Base-by-base conservation (phyloP, 2,329 filamentous ascomycete species). In the Metarhizium sp. region DNA sequence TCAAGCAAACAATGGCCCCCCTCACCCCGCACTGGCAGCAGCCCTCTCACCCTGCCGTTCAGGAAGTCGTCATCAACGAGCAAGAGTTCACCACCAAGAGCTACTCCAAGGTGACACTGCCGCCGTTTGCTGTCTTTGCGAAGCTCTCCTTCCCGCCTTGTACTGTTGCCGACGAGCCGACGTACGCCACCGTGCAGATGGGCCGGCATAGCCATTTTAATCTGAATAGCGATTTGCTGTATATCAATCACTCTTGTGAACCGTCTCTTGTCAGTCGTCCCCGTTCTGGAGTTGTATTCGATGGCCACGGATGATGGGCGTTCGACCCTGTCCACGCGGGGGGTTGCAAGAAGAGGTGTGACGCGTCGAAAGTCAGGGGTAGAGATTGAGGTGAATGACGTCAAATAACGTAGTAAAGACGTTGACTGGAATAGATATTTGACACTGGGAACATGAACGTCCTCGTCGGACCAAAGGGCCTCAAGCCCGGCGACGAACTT, bases 211-310 rank as follows among this genome's bases (percentile, higher is more conserved):
- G 71, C 55, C 84, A 87, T 66, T 69, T 86, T 62, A 78, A 81
- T 62, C 72, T 87, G 47, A 86, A 87, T 71, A 84, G 79, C 62
- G 83, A 86, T 63, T 66, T 87, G 64, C 67, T 87, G 49, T 87
- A 85, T 69, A 82, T 85, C 61, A 87, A 87, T 68, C 84, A 87
- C 70, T 84, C 80, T 4, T 87, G 84, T 69, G 81, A 84, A 62
- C 84, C 84, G 29, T 81, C 80, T 65, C 74, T 87, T 57, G 81
- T 85, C 59, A 73, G 79, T 78, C 25, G 18, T n/a, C 36, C 38
- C 13, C 13, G 38, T 6, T 18, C 30, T 13, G 34, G 32, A 45
- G 42, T 6, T 18, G 6, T 10, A 18, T 38, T 8, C 8, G 20
- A 34, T 50, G 47, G 46, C 18, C 20, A 25, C 2, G 32, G 10